Evolutionary conservation across 306 rosid species (phyloP).

Genomic region (Medicago truncatula): MtrunA17r5.0-ANR NC_053048.1:34627001-34627500

Average conservation of each 20-base stretch:
- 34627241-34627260: not conserved
- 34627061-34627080: too few relatives aligned
- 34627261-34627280: too few relatives aligned
- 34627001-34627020: too few relatives aligned
- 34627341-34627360: slow-evolving; percentile 55
- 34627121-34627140: not conserved
- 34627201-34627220: not conserved
- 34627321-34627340: slow-evolving; percentile 42
- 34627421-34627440: slow-evolving; percentile 59
- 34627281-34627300: not conserved
- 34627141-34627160: not conserved
- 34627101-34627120: not conserved
- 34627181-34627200: too few relatives aligned
- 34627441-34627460: slow-evolving; percentile 61
- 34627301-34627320: not conserved
- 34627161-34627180: not conserved
- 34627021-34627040: not conserved
- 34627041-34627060: not conserved
- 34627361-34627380: slow-evolving; percentile 57
- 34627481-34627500: slow-evolving; percentile 53
- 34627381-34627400: slow-evolving; percentile 64
- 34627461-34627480: slow-evolving; percentile 53
- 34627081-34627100: too few relatives aligned
- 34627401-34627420: slow-evolving; percentile 60
- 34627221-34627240: not conserved